Evolutionary conservation across 139 green algal genomes (phyloP), one percentile per base, ranked within the genome.

Genomic region (Picochlorum costavermella): DNA sequence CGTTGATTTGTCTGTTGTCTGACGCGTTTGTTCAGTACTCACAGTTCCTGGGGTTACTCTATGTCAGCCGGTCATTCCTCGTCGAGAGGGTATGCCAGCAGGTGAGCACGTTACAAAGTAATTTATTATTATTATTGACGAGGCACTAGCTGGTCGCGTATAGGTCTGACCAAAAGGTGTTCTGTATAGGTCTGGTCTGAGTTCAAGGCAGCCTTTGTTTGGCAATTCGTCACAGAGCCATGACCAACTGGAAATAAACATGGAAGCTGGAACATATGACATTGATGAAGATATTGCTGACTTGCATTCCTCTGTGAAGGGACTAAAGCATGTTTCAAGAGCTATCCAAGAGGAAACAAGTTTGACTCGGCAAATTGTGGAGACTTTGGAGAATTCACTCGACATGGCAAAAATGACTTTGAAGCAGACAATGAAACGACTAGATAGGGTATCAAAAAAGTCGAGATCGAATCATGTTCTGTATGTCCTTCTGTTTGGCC

Each of bases 371-470:
- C 60, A 57, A 45, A 56, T 66, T 25, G 14, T 66, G 14, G 60
- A 66, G 26, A 53, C 28, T 45, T 12, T 66, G 5, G 60, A 66
- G 26, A 56, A 53, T 37, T 29, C 60, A 16, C 51, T 66, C 12
- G 60, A 66, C n/a, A 66, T 31, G n/a, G 60, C 60, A 40, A 25
- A 53, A 25, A 16, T 66, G 48, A 66, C 60, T 30, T n/a, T 66
- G 13, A 66, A 66, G 33, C 36, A 56, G 60, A 66, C 60, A 2
- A 45, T 66, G 60, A 66, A 66, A 44, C 29, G 60, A 66, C n/a
- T 66, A 43, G 26, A 66, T 43, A 66, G 60, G 40, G 60, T 55
- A n/a, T n/a, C 33, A 8, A 59, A 28, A 45, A 66, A 55, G 37
- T 31, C 60, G 12, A 56, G 26, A 37, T 56, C 31, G 10, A 66